Evolutionary conservation across 2,329 filamentous ascomycete species (phyloP).

Genomic region (Colletotrichum nymphaeae): DNA sequence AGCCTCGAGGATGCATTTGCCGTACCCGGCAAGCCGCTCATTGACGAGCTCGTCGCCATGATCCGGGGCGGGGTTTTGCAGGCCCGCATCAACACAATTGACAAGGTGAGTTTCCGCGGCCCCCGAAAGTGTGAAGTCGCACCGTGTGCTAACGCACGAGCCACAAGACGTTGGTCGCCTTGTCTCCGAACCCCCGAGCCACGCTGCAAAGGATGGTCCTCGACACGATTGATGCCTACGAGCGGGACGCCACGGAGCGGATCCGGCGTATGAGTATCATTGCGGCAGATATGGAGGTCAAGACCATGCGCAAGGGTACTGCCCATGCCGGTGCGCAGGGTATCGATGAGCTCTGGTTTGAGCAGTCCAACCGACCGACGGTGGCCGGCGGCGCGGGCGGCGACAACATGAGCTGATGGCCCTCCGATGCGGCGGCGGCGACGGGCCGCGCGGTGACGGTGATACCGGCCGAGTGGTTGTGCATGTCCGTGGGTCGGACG

Average conservation of each 20-base stretch:
- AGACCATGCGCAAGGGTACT: constrained; percentile 41
- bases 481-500: constrained; percentile 27
- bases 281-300: constrained; percentile 80
- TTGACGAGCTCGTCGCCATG: constrained; percentile 81
- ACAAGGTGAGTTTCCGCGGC: constrained; percentile 64
- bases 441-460: neutral
- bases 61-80: constrained; percentile 79
- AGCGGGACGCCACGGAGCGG: constrained; percentile 79
- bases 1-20: constrained; percentile 84
- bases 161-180: constrained; percentile 78
- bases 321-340: constrained; percentile 5
- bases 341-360: constrained; percentile 49
- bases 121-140: neutral
- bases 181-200: constrained; percentile 72
- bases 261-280: constrained; percentile 82
- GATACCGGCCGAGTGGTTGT: constrained; percentile 26
- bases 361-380: constrained; percentile 39
- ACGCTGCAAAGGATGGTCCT: constrained; percentile 79
- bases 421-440: constrained; percentile 5
- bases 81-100: constrained; percentile 86
- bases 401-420: constrained; percentile 28
- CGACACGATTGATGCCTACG: constrained; percentile 75
- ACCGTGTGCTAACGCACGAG: constrained; percentile 27
- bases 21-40: constrained; percentile 69
- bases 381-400: constrained; percentile 23